A percentile compares a stretch with the other conserved stretches of the same genome.
These are phyloP conservation scores for Hyphopichia burtonii DNA, from an alignment of 1,139 yeast species.

Conservation along the genomic window DNA sequence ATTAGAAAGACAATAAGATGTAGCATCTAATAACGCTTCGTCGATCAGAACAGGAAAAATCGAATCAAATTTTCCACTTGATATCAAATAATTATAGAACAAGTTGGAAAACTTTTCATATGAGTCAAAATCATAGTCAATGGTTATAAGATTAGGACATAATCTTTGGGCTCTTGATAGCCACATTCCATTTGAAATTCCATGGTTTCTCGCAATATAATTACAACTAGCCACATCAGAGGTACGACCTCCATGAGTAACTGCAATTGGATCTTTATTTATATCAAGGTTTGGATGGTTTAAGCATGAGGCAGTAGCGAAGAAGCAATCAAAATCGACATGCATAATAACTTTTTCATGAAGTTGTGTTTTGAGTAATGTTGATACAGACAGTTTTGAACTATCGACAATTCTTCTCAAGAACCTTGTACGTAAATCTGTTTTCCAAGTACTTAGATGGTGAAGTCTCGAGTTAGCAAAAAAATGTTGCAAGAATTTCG, in stretches of 20 bases:
- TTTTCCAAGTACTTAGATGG: constrained; percentile 85
- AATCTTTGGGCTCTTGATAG: constrained; percentile 55
- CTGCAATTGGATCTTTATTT: constrained; percentile 68
- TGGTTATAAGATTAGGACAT: constrained; percentile 62
- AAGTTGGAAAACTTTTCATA: constrained; percentile 55
- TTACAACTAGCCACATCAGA: constrained; percentile 92
- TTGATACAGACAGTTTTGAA: constrained; percentile 2
- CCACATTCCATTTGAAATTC: constrained; percentile 92
- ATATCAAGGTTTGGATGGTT: constrained; percentile 56
- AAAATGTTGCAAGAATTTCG: constrained; percentile 68
- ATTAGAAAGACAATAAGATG: constrained; percentile 28
- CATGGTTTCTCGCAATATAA: constrained; percentile 72
- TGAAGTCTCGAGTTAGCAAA: constrained; percentile 84
- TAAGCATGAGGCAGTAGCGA: constrained; percentile 80
- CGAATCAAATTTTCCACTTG: constrained; percentile 50
- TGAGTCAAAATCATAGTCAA: constrained; percentile 73
- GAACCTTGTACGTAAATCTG: constrained; percentile 65
- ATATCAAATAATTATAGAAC: constrained; percentile 55
- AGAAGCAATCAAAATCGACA: constrained; percentile 91
- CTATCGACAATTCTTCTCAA: constrained; percentile 38
- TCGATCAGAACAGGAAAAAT: constrained; percentile 88
- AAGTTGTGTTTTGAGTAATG: no score
- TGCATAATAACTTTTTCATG: constrained; percentile 54
- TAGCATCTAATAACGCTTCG: constrained; percentile 77
- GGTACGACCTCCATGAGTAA: constrained; percentile 72